phyloP scores from a whole-genome alignment of 2,329 filamentous ascomycete genomes.

The Fusarium torulosum region DNA sequence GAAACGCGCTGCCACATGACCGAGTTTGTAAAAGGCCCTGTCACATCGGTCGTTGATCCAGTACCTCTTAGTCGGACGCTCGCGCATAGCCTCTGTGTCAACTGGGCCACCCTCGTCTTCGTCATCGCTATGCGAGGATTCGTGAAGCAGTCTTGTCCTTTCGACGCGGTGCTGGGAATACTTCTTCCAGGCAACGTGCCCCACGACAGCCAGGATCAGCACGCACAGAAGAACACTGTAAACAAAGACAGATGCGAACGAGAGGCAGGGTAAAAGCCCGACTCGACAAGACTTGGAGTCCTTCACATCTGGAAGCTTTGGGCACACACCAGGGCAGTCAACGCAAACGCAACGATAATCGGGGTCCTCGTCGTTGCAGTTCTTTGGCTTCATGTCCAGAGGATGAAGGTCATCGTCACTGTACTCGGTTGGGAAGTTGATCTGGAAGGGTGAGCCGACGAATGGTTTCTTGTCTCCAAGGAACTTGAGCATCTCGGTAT shows the following conservation, averaged over 20 bases:
- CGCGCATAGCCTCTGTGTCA: constrained; percentile 79
- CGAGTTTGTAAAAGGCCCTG: constrained; percentile 81
- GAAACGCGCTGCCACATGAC: constrained; percentile 83
- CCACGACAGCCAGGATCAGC: constrained; percentile 74
- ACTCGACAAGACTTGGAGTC: constrained; percentile 81
- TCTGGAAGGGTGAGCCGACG: constrained; percentile 95
- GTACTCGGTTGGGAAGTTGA: constrained; percentile 83
- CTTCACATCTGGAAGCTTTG: constrained; percentile 81
- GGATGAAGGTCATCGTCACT: constrained; percentile 78
- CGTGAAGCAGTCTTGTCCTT: constrained; percentile 86
- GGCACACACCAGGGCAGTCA: constrained; percentile 89
- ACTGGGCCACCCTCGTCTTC: constrained; percentile 90
- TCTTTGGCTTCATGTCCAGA: constrained; percentile 78
- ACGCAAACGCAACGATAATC: constrained; percentile 92
- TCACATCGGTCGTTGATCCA: constrained; percentile 87
- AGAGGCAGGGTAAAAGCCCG: constrained; percentile 89
- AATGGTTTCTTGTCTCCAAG: constrained; percentile 87
- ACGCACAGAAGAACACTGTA: constrained; percentile 82
- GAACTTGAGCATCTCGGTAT: constrained; percentile 88
- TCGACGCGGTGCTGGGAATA: constrained; percentile 82
- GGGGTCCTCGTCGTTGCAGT: constrained; percentile 90
- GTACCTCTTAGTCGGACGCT: constrained; percentile 84
- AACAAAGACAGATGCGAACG: constrained; percentile 89
- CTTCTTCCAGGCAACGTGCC: constrained; percentile 80
- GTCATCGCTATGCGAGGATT: constrained; percentile 85